Percentiles rank a stretch among this genome's conserved stretches.
Conservation (phyloP, 2,329 filamentous ascomycete species). For the Fusarium sp. region DNA sequence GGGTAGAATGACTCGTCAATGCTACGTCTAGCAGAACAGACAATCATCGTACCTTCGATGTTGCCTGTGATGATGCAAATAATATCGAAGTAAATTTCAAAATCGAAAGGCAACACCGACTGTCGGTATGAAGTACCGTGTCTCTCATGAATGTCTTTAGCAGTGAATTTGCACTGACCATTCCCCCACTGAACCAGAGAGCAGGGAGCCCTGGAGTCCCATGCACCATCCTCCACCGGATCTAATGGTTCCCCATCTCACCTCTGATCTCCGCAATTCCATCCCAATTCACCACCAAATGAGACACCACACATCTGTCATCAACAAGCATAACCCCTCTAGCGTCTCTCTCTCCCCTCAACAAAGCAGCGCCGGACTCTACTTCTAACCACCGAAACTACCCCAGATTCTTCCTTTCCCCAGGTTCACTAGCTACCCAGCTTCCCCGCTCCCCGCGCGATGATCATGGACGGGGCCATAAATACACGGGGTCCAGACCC, state of each 20-base stretch:
- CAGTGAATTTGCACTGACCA: not conserved
- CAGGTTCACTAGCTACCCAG: constrained; percentile 22
- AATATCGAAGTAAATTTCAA: too few relatives aligned
- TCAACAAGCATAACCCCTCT: not conserved
- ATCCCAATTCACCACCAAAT: constrained; percentile 13
- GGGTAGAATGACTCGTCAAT: not conserved
- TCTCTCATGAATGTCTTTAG: not conserved
- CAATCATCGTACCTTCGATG: not conserved
- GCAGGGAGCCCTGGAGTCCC: not conserved
- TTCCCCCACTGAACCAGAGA: not conserved
- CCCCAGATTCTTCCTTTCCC: constrained; percentile 16
- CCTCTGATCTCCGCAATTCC: constrained; percentile 16
- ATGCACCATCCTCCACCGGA: not conserved
- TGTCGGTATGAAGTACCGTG: not conserved
- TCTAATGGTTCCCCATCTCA: not conserved
- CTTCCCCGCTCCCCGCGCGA: constrained; percentile 33
- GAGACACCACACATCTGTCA: constrained; percentile 3
- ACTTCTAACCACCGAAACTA: constrained; percentile 34
- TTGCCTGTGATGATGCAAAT: not conserved
- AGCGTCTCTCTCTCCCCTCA: constrained; percentile 5
- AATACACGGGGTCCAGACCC: constrained; percentile 28
- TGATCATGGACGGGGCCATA: constrained; percentile 29
- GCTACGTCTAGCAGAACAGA: not conserved
- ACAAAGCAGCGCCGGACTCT: constrained; percentile 14
- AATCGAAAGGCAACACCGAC: not conserved